phyloP scores from a whole-genome alignment of 2,329 filamentous ascomycete genomes.

The Botrytis hyacinthi region DNA sequence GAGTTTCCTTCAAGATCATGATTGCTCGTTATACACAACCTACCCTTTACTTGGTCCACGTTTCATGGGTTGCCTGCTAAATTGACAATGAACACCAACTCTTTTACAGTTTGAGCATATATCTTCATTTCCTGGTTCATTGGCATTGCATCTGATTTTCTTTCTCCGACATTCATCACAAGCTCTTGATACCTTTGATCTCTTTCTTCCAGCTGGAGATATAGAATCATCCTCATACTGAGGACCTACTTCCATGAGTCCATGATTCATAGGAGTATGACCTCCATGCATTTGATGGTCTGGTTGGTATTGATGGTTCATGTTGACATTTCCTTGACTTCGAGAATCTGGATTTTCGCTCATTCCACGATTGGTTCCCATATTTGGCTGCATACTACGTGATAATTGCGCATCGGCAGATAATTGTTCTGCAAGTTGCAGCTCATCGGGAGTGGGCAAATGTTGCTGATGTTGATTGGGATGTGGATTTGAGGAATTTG shows the following conservation, averaged over 20 bases:
- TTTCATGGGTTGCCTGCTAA: slow-evolving; percentile 85
- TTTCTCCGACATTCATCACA: slow-evolving; percentile 88
- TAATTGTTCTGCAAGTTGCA: slow-evolving; percentile 35
- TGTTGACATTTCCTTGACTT: slow-evolving; percentile 39
- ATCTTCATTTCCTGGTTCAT: slow-evolving; percentile 67
- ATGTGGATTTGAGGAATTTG: slow-evolving; percentile 29
- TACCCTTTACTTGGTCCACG: slow-evolving; percentile 86
- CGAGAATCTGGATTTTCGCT: slow-evolving; percentile 41
- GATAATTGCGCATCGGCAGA: slow-evolving; percentile 43
- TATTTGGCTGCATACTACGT: slow-evolving; percentile 45
- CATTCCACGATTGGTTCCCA: slow-evolving; percentile 42
- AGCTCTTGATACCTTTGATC: slow-evolving; percentile 82
- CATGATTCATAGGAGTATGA: slow-evolving; percentile 28
- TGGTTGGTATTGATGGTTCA: slow-evolving; percentile 37
- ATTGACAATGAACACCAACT: slow-evolving; percentile 73
- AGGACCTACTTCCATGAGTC: slow-evolving; percentile 44
- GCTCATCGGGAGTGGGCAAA: slow-evolving; percentile 39
- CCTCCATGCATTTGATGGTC: slow-evolving; percentile 33
- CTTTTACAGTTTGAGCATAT: slow-evolving; percentile 81
- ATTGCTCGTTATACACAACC: slow-evolving; percentile 27
- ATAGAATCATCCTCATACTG: slow-evolving; percentile 45
- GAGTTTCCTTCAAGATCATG: slow-evolving; percentile 20
- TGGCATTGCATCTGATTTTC: slow-evolving; percentile 86
- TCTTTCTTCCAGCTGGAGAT: slow-evolving; percentile 61
- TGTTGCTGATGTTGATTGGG: slow-evolving; percentile 33